These are phyloP conservation scores for Sporothrix protearum DNA, from an alignment of 2,329 filamentous ascomycete species.

Conservation along the genomic window DNA sequence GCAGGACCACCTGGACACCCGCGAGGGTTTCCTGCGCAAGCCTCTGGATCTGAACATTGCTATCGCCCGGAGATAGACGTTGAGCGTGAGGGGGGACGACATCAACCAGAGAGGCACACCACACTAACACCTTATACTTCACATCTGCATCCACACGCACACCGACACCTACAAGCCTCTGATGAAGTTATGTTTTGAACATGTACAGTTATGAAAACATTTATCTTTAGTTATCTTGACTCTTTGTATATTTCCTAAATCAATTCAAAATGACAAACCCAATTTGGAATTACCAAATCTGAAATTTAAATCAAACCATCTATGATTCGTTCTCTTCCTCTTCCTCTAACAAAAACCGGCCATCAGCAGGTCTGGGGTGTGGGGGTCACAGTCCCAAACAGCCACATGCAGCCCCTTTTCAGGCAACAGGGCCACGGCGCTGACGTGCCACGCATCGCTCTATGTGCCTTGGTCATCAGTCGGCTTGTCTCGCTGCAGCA, in stretches of 20 bases:
- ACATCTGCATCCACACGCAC: not conserved
- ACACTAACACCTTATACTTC: too few species aligned
- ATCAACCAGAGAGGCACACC: too few species aligned
- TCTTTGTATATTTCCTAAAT: not conserved
- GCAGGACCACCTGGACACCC: constrained; percentile 66
- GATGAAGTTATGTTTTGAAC: not conserved
- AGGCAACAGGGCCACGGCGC: too few species aligned
- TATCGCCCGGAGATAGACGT: not conserved
- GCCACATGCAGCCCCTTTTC: too few species aligned
- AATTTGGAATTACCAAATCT: not conserved
- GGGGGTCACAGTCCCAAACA: too few species aligned
- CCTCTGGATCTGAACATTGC: constrained; percentile 63
- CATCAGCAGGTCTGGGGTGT: too few species aligned
- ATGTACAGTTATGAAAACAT: not conserved
- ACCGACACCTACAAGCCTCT: not conserved
- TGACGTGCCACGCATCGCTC: too few species aligned
- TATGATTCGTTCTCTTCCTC: not conserved
- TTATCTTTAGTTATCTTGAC: not conserved
- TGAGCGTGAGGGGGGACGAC: too few species aligned
- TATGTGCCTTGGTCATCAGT: too few species aligned
- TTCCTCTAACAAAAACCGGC: not conserved
- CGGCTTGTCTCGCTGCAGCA: too few species aligned
- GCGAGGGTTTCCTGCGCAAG: constrained; percentile 80
- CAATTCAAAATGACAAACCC: not conserved
- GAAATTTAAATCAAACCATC: not conserved